Evolutionary conservation across 345 rosid genomes (phyloP).

Genomic region (Rhodamnia argentea): DNA sequence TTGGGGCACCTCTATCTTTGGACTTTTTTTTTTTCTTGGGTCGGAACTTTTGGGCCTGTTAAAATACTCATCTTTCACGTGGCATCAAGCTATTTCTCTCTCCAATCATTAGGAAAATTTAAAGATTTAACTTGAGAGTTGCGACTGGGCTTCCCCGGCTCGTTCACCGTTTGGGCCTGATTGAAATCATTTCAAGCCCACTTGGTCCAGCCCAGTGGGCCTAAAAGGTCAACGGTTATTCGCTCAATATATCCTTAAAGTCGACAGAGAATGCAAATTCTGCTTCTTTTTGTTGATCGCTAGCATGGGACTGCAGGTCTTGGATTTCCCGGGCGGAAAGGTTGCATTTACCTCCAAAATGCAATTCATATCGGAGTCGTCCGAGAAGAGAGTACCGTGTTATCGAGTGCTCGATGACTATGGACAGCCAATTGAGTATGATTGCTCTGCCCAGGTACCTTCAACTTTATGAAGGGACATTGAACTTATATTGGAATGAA

Average conservation of each 20-base stretch:
- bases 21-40: no score
- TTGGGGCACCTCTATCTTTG: neutral
- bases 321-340: slow-evolving; percentile 74
- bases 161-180: neutral
- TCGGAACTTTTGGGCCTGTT: no score
- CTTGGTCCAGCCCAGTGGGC: neutral
- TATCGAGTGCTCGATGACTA: slow-evolving; percentile 47
- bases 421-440: slow-evolving; percentile 18
- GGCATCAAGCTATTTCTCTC: neutral
- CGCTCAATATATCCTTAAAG: neutral
- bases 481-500: neutral
- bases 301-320: slow-evolving; percentile 11
- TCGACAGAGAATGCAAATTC: neutral
- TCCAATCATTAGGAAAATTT: neutral
- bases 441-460: slow-evolving; percentile 30
- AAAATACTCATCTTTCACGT: neutral
- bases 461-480: neutral
- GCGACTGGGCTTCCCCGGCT: neutral
- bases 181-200: neutral
- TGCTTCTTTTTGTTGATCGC: neutral
- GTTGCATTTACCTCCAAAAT: slow-evolving; percentile 38
- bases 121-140: neutral
- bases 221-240: neutral
- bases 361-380: slow-evolving; percentile 36
- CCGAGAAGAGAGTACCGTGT: slow-evolving; percentile 39